Base-by-base conservation (phyloP, 2,329 filamentous ascomycete species). In the Fusarium longipes region DNA sequence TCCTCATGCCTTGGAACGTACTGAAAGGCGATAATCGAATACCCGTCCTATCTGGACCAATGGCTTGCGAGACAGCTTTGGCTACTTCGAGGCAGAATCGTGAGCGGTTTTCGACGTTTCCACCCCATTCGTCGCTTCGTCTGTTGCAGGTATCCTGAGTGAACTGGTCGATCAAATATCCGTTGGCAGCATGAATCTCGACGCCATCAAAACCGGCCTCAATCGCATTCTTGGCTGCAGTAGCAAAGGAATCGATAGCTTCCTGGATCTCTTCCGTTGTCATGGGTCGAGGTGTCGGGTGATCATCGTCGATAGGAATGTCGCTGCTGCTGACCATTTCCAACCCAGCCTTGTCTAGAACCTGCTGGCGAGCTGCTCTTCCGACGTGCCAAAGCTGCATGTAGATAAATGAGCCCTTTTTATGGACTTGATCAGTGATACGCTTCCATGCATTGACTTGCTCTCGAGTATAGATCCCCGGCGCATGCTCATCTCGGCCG, bases 21-120 rank as follows among this genome's bases (percentile, higher is more conserved):
- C 82, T 84, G 77, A 83, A 91, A 0, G 89, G 89, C 6, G 81
- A 85, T 10, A 91, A 74, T 4, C 89, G 83, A 40, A 90, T 83
- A 3, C 81, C 86, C 9, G 83, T 80, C 33, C 79, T 79, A 6
- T 88, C 82, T 0, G 82, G 74, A 4, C 87, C 88, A 8, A 85
- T 73, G 0, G 78, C 80, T 0, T 72, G 73, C 1, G 76, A 74
- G 0, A 83, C 70, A 10, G 78, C 77, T 36, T 79, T 74, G 2
- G 82, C 75, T 17, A 87, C 78, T 47, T 87, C 84, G 9, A 83
- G 43, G 20, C 82, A 75, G 39, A 87, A 77, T 0, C 30, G 22
- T 4, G 60, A 63, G 6, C 85, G 78, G 50, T 86, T 87, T 65
- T 85, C 81, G 32, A 87, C 78, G 35, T 76, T 80, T 4, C 86